Conservation (phyloP, 2,329 filamentous ascomycete species). For the Cytospora leucostoma region DNA sequence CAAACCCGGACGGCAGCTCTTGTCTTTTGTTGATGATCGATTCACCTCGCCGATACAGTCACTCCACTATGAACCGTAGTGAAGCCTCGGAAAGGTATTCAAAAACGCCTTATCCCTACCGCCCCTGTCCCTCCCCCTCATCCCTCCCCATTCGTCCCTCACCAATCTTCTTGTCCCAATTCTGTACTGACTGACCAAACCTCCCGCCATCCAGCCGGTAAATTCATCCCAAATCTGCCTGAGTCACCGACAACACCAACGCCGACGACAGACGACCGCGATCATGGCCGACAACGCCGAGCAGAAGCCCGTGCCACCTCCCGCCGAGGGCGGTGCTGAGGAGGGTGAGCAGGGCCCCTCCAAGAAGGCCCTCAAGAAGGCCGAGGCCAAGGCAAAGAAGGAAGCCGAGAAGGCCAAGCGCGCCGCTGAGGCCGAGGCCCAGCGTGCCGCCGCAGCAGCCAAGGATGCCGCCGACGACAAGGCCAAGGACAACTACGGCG, state of each 20-base stretch:
- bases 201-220: background rate
- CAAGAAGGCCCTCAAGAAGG: conserved; percentile 84
- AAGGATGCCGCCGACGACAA: conserved; percentile 55
- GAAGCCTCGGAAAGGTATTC: conserved; percentile 12
- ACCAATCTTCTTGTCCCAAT: background rate
- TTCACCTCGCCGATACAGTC: conserved; percentile 5
- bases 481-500: conserved; percentile 79
- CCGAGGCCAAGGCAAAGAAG: conserved; percentile 82
- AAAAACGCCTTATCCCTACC: background rate
- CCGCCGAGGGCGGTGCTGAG: conserved; percentile 83
- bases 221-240: conserved; percentile 8
- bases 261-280: conserved; percentile 3
- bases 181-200: background rate
- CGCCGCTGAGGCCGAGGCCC: conserved; percentile 74
- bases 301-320: conserved; percentile 55
- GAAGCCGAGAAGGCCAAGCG: conserved; percentile 77
- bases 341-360: conserved; percentile 66
- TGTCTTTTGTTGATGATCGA: background rate
- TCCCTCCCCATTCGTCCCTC: background rate
- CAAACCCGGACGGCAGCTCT: conserved; percentile 1
- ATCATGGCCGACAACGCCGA: conserved; percentile 29
- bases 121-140: background rate
- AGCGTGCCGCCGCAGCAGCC: conserved; percentile 53
- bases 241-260: conserved; percentile 15
- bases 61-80: conserved; percentile 8